Evolutionary conservation across 2,329 filamentous ascomycete species (phyloP).

Genomic region (Fusarium subglutinans): DNA sequence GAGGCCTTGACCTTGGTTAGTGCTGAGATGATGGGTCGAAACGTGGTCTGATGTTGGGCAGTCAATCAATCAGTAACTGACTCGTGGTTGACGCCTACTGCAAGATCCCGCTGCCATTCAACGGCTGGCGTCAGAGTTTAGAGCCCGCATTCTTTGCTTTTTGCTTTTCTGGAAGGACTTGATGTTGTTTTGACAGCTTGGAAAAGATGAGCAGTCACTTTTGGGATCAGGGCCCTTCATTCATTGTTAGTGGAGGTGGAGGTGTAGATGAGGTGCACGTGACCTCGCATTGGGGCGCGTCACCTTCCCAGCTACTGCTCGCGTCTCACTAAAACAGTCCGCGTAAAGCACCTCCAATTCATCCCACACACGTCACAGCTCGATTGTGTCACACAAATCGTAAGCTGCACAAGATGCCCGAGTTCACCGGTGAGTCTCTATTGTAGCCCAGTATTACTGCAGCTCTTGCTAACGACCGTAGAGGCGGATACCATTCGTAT

Average conservation of each 20-base stretch:
- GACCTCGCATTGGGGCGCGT: slow-evolving; percentile 45
- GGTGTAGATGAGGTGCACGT: slow-evolving; percentile 31
- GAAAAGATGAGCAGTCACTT: slow-evolving; percentile 30
- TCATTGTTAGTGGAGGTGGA: neutral
- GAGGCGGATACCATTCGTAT: slow-evolving; percentile 90
- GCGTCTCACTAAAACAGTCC: slow-evolving; percentile 23
- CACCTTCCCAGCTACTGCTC: slow-evolving; percentile 19
- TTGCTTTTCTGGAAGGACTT: slow-evolving; percentile 22
- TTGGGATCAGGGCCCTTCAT: neutral
- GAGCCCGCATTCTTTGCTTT: neutral
- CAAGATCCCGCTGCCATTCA: slow-evolving; percentile 25
- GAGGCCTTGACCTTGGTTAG: slow-evolving; percentile 11
- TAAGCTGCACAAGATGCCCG: slow-evolving; percentile 38
- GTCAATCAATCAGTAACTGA: neutral
- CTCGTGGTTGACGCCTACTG: slow-evolving; percentile 1
- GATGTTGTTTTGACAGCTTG: slow-evolving; percentile 1
- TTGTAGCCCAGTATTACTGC: neutral
- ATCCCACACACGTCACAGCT: neutral
- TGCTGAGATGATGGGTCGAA: slow-evolving; percentile 6
- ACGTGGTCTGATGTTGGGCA: slow-evolving; percentile 12
- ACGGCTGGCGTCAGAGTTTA: slow-evolving; percentile 1
- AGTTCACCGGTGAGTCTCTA: slow-evolving; percentile 41
- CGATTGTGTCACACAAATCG: neutral
- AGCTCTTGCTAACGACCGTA: slow-evolving; percentile 39
- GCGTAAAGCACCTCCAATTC: slow-evolving; percentile 30